These are phyloP conservation scores for Colletotrichum sojae DNA, from an alignment of 2,329 filamentous ascomycete species.

Conservation along the genomic window DNA sequence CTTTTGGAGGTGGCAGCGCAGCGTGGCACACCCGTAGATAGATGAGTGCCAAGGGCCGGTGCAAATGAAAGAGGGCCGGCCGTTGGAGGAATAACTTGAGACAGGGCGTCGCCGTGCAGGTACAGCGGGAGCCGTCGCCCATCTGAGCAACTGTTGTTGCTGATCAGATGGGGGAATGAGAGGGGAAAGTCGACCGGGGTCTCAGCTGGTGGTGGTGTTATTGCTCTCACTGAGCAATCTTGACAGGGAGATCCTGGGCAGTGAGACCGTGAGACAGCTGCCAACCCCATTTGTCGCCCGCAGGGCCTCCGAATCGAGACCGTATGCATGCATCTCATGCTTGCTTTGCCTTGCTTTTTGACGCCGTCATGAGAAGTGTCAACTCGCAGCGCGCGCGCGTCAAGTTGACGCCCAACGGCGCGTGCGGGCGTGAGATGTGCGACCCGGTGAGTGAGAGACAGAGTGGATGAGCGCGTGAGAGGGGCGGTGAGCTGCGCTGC, in stretches of 20 bases:
- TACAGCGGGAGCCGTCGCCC: slow-evolving; percentile 16
- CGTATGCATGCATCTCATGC: not conserved
- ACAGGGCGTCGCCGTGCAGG: slow-evolving; percentile 7
- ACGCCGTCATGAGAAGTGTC: not conserved
- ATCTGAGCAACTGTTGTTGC: slow-evolving; percentile 11
- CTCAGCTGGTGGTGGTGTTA: not conserved
- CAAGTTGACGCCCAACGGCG: not conserved
- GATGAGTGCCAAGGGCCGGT: slow-evolving; percentile 25
- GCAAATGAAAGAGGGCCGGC: slow-evolving; percentile 11
- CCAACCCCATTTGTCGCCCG: not conserved
- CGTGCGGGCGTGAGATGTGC: not conserved
- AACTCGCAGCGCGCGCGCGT: not conserved
- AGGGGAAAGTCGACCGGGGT: not conserved
- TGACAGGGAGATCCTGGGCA: not conserved
- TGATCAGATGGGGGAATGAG: slow-evolving; percentile 18
- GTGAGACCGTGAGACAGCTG: slow-evolving; percentile 2
- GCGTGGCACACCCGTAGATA: slow-evolving; percentile 26
- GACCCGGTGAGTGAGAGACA: slow-evolving; percentile 11
- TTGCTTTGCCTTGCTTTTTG: not conserved
- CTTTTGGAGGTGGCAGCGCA: not conserved
- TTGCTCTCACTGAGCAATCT: not conserved
- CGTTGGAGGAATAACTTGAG: slow-evolving; percentile 39
- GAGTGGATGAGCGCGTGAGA: slow-evolving; percentile 9
- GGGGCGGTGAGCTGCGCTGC: slow-evolving; percentile 1
- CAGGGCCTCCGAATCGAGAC: not conserved